Evolutionary conservation across 2,329 filamentous ascomycete species (phyloP), one percentile per base, ranked within the genome.

Genomic region (Sporothrix variecibatus): DNA sequence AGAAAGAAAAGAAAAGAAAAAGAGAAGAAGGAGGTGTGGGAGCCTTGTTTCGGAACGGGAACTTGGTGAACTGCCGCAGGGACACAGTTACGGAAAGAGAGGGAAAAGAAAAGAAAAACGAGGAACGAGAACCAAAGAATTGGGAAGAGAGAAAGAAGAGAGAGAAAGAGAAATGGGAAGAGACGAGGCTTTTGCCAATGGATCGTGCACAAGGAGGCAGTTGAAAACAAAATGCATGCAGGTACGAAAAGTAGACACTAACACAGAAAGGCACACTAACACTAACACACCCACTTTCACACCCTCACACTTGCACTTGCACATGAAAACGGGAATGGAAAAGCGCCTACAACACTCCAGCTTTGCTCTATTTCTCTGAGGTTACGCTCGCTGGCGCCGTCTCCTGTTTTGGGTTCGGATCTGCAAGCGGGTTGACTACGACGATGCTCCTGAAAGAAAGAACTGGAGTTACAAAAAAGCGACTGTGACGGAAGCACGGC

Each of bases 351-450:
- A 12, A 64, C 20, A 64, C 20, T 40, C 38, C 43, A 23, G 26
- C 26, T 34, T 43, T 31, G 5, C 58, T 20, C 15, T 20, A 9
- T 12, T 7, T 9, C 26, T 64, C 9, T 40, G 38, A 31, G 43
- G 40, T 51, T 34, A 46, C 43, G 65, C 43, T 46, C 65, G 65
- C 65, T 51, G 15, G 17, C 20, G 43, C 17, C 26, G 8, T 46
- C 38, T 68, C 65, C 65, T 68, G 43, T 68, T 67, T 68, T 68
- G 65, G 17, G 40, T 68, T 51, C 40, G 5, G 26, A 31, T 51
- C 43, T 51, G 26, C 26, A n/a, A 2, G 15, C 8, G 28, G 20
- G 28, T 38, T 34, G n/a, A 43, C 58, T 8, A 62, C 31, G 58
- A 62, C 53, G 26, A 58, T 17, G 12, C 3, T 15, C 26, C n/a